A percentile compares a stretch with the other conserved stretches of the same genome.
Evolutionary conservation across 495 filamentous ascomycete genomes (phyloP).

Genomic region (Podospora conica): DNA sequence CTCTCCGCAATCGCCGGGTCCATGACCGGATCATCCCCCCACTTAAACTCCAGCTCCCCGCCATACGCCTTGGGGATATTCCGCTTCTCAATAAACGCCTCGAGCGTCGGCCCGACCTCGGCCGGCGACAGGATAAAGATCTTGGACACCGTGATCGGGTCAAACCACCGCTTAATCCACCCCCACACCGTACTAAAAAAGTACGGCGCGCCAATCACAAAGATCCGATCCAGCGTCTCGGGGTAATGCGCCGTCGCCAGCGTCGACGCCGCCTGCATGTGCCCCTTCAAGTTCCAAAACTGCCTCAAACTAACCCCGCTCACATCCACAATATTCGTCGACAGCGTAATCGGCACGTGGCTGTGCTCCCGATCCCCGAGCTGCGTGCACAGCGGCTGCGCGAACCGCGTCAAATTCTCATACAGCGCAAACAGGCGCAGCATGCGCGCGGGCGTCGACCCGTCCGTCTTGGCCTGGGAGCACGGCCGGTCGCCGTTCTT

Average conservation of each 20-base stretch:
- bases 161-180: conserved; percentile 95
- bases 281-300: conserved; percentile 85
- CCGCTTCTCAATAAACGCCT: conserved; percentile 68
- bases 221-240: conserved; percentile 81
- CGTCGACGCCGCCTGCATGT: conserved; percentile 84
- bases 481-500: conserved; percentile 51
- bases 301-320: conserved; percentile 78
- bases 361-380: conserved; percentile 61
- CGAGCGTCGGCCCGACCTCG: conserved; percentile 67
- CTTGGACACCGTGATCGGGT: conserved; percentile 86
- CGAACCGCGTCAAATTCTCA: conserved; percentile 82
- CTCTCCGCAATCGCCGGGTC: conserved; percentile 53
- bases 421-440: conserved; percentile 81
- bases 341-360: conserved; percentile 74
- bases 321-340: conserved; percentile 86
- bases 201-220: conserved; percentile 80
- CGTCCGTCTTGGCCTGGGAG: conserved; percentile 48
- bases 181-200: conserved; percentile 95
- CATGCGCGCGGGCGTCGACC: conserved; percentile 60
- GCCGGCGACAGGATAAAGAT: conserved; percentile 74
- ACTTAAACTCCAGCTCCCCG: conserved; percentile 74
- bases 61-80: conserved; percentile 83
- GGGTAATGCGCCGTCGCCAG: conserved; percentile 91
- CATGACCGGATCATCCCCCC: conserved; percentile 62
- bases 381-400: conserved; percentile 72